A percentile compares a stretch with the other conserved stretches of the same genome.
phyloP scores from a whole-genome alignment of 352 stramenopile genomes.

The Saprolegnia diclina region DNA sequence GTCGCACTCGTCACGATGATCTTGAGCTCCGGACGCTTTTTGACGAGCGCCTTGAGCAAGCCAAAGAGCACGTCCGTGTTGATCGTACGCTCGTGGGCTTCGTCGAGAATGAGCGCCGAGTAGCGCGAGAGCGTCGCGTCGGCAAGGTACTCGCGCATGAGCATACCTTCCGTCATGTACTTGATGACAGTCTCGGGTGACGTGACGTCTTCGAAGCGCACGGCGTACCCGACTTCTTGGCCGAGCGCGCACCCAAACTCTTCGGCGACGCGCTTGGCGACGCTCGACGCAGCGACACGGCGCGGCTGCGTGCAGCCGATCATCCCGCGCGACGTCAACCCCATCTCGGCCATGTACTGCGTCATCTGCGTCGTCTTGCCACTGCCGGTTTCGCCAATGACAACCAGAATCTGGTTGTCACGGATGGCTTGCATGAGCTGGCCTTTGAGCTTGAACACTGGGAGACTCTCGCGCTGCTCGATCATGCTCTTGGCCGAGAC shows the following conservation, averaged over 20 bases:
- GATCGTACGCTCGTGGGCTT: conserved; percentile 97
- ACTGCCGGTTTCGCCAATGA: conserved; percentile 98
- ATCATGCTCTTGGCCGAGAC: conserved; percentile 94
- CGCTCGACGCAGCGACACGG: conserved; percentile 95
- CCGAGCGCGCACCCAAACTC: conserved; percentile 94
- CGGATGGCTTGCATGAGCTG: conserved; percentile 93
- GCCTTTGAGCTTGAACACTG: conserved; percentile 96
- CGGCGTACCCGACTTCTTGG: conserved; percentile 91
- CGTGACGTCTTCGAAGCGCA: conserved; percentile 84
- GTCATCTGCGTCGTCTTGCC: conserved; percentile 99
- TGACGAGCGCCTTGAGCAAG: conserved; percentile 84
- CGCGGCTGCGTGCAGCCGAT: conserved; percentile 98
- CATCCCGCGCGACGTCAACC: conserved; percentile 92
- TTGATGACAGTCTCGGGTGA: conserved; percentile 96
- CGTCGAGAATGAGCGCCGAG: conserved; percentile 95
- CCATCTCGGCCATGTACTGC: conserved; percentile 99
- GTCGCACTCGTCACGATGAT: conserved; percentile 93
- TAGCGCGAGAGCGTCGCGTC: conserved; percentile 95
- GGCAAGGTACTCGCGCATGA: conserved; percentile 98
- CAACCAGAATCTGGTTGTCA: conserved; percentile 95
- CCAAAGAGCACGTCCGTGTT: conserved; percentile 99
- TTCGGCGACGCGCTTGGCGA: conserved; percentile 96
- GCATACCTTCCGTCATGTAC: conserved; percentile 99
- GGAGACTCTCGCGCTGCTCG: conserved; percentile 95
- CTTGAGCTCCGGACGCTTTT: conserved; percentile 83